Evolutionary conservation across 2,329 filamentous ascomycete genomes (phyloP).

Genomic region (Leptographium procerum): DNA sequence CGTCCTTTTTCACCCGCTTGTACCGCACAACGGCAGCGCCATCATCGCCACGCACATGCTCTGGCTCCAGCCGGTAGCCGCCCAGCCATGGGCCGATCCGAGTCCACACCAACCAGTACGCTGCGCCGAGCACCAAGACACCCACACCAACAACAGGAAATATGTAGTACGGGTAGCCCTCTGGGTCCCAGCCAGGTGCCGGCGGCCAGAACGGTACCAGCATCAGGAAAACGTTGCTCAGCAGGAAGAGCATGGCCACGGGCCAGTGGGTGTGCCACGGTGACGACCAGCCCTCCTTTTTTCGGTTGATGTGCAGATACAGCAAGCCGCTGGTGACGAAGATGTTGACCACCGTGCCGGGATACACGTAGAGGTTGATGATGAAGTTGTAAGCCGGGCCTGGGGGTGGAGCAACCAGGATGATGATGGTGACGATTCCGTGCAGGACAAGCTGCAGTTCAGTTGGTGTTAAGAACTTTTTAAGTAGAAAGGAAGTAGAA

Average conservation of each 20-base stretch:
- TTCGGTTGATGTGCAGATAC: conserved; percentile 1
- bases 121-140: conserved; percentile 35
- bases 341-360: neutral
- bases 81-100: conserved; percentile 33
- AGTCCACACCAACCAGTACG: conserved; percentile 44
- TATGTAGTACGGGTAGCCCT: conserved; percentile 42
- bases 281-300: conserved; percentile 34
- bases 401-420: neutral
- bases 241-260: conserved; percentile 34
- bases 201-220: conserved; percentile 46
- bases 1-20: neutral
- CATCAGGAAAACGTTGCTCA: conserved; percentile 40
- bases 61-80: conserved; percentile 24
- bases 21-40: conserved; percentile 30
- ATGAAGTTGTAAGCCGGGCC: conserved; percentile 1
- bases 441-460: neutral
- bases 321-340: neutral
- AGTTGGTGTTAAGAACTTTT: too few species aligned
- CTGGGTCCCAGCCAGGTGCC: conserved; percentile 30
- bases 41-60: conserved; percentile 27
- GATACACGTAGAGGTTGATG: conserved; percentile 3
- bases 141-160: conserved; percentile 43
- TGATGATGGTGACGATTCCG: neutral
- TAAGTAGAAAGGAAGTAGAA: neutral
- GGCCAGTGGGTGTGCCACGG: conserved; percentile 40